These are phyloP conservation scores for Serendipita sp. DNA, from an alignment of 768 basidiomycete species.

Conservation along the genomic window DNA sequence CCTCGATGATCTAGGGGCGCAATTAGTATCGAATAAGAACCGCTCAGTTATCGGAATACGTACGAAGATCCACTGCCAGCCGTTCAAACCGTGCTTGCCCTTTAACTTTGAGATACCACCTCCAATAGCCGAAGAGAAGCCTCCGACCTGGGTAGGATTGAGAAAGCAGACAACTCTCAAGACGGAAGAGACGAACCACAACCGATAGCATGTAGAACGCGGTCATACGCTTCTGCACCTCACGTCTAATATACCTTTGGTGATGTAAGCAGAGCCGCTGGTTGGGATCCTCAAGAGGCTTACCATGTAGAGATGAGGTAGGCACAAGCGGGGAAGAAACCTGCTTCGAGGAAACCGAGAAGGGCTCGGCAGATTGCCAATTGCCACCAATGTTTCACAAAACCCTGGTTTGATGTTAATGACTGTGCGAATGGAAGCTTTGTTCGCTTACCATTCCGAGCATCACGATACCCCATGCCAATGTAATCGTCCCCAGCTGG, in stretches of 20 bases:
- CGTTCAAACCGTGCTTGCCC: conserved; percentile 11
- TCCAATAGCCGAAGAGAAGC: neutral
- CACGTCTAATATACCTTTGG: conserved; percentile 17
- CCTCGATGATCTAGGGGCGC: conserved; percentile 12
- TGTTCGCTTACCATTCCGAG: conserved; percentile 11
- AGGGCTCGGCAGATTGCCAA: conserved; percentile 16
- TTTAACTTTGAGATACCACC: conserved; percentile 6
- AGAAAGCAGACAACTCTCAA: conserved; percentile 6
- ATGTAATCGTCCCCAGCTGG: conserved; percentile 14
- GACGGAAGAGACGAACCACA: conserved; percentile 13
- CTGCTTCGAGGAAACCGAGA: conserved; percentile 17
- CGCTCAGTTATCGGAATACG: conserved; percentile 11
- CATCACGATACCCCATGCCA: conserved; percentile 16
- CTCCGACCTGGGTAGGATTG: neutral
- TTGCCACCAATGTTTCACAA: conserved; percentile 17
- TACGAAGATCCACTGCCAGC: conserved; percentile 20
- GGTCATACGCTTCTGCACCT: conserved; percentile 16
- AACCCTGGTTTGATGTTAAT: conserved; percentile 9
- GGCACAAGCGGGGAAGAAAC: conserved; percentile 18
- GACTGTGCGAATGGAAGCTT: neutral
- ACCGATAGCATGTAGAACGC: conserved; percentile 16
- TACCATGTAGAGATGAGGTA: conserved; percentile 10
- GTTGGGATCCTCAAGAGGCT: neutral
- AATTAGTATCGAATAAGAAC: conserved; percentile 5
- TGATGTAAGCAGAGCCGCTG: neutral